phyloP scores from a whole-genome alignment of 352 stramenopile genomes.

The Pythium catenulatum region DNA sequence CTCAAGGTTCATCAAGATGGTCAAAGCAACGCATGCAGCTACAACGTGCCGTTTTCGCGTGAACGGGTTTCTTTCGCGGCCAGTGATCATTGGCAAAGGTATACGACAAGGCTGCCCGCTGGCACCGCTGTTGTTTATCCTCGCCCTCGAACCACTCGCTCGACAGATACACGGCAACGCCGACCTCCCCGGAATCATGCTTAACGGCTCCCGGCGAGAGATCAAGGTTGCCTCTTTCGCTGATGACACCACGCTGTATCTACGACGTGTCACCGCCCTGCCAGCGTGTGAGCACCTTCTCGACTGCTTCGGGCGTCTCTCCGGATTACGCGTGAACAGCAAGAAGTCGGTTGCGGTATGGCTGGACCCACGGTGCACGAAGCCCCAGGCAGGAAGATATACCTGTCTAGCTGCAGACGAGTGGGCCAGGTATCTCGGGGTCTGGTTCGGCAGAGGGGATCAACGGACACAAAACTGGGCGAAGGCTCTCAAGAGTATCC shows the following conservation, averaged over 20 bases:
- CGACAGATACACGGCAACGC: background rate
- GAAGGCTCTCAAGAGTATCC: background rate
- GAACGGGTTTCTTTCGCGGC: background rate
- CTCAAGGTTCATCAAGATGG: background rate
- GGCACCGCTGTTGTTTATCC: constrained; percentile 14
- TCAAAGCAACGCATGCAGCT: background rate
- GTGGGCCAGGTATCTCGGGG: too few species aligned
- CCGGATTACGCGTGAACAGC: background rate
- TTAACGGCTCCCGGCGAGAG: background rate
- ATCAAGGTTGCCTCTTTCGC: background rate
- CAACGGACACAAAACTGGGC: too few species aligned
- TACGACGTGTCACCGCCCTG: background rate
- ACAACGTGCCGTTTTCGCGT: background rate
- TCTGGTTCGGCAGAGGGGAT: too few species aligned
- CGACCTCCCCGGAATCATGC: too few species aligned
- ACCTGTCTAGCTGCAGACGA: too few species aligned
- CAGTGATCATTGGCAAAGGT: background rate
- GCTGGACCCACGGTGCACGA: too few species aligned
- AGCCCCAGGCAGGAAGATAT: too few species aligned
- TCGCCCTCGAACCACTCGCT: background rate
- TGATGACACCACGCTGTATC: background rate
- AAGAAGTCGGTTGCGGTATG: too few species aligned
- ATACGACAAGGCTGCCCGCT: constrained; percentile 34
- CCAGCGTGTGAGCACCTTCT: background rate
- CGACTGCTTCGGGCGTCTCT: background rate